Conservation (phyloP, 768 basidiomycete genomes). For the Sistotremastrum niveocremeum region DNA sequence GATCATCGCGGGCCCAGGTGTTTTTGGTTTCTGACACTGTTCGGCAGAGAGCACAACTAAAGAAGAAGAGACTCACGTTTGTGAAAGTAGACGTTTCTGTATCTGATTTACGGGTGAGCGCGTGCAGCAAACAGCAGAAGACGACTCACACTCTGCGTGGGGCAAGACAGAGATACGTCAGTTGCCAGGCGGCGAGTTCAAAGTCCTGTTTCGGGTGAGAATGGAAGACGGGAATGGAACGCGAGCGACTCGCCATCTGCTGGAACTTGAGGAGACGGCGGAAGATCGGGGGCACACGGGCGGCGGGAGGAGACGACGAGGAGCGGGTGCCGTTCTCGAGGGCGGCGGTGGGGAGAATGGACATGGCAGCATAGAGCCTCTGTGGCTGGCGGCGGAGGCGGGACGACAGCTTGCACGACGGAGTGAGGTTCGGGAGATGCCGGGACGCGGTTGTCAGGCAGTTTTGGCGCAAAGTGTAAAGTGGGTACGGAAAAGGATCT, state of each 20-base stretch:
- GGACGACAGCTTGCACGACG: neutral
- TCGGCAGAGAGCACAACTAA: neutral
- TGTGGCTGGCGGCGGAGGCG: neutral
- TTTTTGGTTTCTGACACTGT: conserved; percentile 80
- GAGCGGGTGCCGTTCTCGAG: conserved; percentile 3
- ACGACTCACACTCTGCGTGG: conserved; percentile 73
- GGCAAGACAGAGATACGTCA: conserved; percentile 86
- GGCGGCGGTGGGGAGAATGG: conserved; percentile 17
- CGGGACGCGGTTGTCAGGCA: too few species aligned
- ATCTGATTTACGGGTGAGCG: conserved; percentile 33
- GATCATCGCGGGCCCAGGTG: conserved; percentile 95
- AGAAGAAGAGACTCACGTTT: conserved; percentile 48
- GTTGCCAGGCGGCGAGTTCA: conserved; percentile 90
- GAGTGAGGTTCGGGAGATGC: neutral
- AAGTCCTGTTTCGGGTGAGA: conserved; percentile 55
- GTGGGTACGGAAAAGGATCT: too few species aligned
- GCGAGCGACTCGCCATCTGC: conserved; percentile 53
- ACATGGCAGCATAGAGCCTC: conserved; percentile 12
- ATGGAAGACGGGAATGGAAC: neutral
- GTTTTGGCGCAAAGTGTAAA: too few species aligned
- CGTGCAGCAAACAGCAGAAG: neutral
- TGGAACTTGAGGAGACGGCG: conserved; percentile 67
- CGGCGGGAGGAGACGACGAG: conserved; percentile 22
- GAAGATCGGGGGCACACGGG: conserved; percentile 69
- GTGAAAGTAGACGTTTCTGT: conserved; percentile 96